Evolutionary conservation across 176 grass and related monocot genomes (phyloP).

Genomic region (Cymbopogon citratus): DNA sequence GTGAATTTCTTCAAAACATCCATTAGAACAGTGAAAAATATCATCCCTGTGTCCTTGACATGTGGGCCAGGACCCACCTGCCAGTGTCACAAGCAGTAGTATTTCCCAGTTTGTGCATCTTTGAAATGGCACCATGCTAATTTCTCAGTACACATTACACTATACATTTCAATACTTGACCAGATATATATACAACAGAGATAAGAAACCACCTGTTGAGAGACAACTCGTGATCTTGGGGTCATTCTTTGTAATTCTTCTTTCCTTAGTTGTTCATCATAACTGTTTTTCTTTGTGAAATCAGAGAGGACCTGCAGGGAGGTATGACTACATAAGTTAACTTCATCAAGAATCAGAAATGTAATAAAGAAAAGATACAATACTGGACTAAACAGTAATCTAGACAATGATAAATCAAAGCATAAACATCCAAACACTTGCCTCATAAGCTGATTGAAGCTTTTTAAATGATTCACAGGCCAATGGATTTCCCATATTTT

Average conservation of each 20-base stretch:
- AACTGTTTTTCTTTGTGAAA: constrained; percentile 79
- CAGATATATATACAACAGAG: not conserved
- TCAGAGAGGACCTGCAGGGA: constrained; percentile 77
- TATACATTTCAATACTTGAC: not conserved
- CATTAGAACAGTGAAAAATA: not conserved
- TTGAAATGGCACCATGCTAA: not conserved
- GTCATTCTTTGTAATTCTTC: constrained; percentile 68
- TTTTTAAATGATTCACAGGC: constrained; percentile 99
- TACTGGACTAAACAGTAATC: not conserved
- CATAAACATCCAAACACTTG: constrained; percentile 34
- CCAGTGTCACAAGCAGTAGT: not conserved
- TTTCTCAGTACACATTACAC: not conserved
- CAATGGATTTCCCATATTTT: constrained; percentile 82
- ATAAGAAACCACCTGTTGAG: constrained; percentile 60
- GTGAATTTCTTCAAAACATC: not conserved
- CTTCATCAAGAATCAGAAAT: constrained; percentile 7
- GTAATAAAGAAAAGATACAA: not conserved
- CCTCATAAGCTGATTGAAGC: constrained; percentile 99
- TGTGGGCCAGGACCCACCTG: not conserved
- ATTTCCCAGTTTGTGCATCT: not conserved
- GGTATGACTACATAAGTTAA: constrained; percentile 13
- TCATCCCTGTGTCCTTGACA: not conserved
- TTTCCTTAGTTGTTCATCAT: constrained; percentile 88
- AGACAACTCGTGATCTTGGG: constrained; percentile 55
- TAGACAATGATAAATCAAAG: constrained; percentile 8